Evolutionary conservation across 2,329 filamentous ascomycete species (phyloP).

Genomic region (Colletotrichum sp.): DNA sequence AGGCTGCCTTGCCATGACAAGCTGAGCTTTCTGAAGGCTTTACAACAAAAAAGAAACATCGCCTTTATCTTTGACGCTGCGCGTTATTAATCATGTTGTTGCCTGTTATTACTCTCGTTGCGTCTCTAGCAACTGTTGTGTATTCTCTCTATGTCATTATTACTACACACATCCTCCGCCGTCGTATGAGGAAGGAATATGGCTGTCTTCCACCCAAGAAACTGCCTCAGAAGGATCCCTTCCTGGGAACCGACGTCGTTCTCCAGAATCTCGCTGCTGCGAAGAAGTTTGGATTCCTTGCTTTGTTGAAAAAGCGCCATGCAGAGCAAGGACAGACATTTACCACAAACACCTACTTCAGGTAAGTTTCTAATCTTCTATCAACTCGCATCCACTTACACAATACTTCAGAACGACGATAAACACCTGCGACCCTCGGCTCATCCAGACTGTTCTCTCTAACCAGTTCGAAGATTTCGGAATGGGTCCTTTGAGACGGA

Average conservation of each 20-base stretch:
- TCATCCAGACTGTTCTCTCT: conserved; percentile 60
- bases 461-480: conserved; percentile 56
- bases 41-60: neutral
- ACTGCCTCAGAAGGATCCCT: neutral
- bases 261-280: conserved; percentile 2
- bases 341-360: conserved; percentile 1
- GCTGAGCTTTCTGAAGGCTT: neutral
- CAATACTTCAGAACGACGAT: neutral
- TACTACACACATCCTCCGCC: neutral
- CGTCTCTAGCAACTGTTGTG: neutral
- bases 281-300: neutral
- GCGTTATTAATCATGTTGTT: neutral
- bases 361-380: neutral
- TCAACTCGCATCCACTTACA: neutral
- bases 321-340: neutral
- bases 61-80: neutral
- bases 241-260: neutral
- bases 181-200: conserved; percentile 2
- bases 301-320: neutral
- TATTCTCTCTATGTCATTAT: conserved; percentile 4
- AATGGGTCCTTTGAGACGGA: conserved; percentile 42
- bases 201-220: conserved; percentile 1
- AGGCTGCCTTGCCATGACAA: neutral
- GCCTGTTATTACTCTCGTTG: neutral
- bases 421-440: conserved; percentile 49